Percentiles rank a stretch among this genome's conserved stretches.
Evolutionary conservation across 768 basidiomycete genomes (phyloP).

Genomic region (Trametes elegans): DNA sequence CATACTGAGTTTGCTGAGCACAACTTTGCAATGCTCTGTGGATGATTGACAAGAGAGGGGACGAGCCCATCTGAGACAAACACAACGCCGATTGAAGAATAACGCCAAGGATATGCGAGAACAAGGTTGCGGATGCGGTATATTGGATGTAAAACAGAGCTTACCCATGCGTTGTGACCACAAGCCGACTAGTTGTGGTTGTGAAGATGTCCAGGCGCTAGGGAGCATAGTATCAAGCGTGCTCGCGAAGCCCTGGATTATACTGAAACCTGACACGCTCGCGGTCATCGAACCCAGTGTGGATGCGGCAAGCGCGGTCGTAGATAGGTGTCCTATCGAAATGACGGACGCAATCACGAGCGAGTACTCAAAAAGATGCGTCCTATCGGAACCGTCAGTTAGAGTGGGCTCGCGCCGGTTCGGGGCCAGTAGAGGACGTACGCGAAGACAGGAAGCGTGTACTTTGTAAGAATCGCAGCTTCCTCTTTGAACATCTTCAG

Average conservation of each 20-base stretch:
- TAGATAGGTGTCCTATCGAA: slow-evolving; percentile 89
- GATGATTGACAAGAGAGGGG: no score
- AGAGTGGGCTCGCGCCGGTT: no score
- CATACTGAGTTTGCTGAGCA: no score
- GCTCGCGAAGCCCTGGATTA: slow-evolving; percentile 78
- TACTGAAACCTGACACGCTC: slow-evolving; percentile 67
- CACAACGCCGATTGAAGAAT: no score
- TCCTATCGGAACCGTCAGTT: slow-evolving; percentile 44
- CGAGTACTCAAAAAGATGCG: slow-evolving; percentile 82
- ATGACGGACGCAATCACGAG: slow-evolving; percentile 82
- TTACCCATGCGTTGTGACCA: slow-evolving; percentile 88
- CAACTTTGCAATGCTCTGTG: no score
- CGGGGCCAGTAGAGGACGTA: slow-evolving; percentile 37
- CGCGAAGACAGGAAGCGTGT: slow-evolving; percentile 73
- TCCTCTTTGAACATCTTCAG: slow-evolving; percentile 55
- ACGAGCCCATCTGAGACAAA: no score
- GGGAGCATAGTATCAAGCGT: slow-evolving; percentile 93
- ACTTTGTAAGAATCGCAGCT: slow-evolving; percentile 52
- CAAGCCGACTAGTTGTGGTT: slow-evolving; percentile 81
- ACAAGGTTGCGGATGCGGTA: not conserved
- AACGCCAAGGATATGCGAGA: not conserved
- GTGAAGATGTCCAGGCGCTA: slow-evolving; percentile 88
- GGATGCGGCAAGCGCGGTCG: slow-evolving; percentile 78
- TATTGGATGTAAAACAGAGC: slow-evolving; percentile 26
- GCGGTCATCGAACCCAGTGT: slow-evolving; percentile 49